Evolutionary conservation across 805 yeast species (phyloP).

Genomic region (Debaryomyces maramus): DNA sequence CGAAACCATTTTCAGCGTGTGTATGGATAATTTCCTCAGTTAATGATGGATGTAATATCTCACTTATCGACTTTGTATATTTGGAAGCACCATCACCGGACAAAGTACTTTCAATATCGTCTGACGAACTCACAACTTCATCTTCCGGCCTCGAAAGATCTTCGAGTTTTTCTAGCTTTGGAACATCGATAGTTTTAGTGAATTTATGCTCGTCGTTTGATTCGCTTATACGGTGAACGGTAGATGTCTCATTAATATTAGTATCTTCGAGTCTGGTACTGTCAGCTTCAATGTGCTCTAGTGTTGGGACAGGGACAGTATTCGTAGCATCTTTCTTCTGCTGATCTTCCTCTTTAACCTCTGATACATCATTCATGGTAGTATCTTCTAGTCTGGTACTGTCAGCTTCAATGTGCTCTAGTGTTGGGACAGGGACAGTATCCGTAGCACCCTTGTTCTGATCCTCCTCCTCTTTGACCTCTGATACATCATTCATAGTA

Average conservation of each 20-base stretch:
- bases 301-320: neutral
- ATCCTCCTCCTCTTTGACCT: slow-evolving; percentile 9
- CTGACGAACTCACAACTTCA: no score
- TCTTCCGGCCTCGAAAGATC: no score
- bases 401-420: slow-evolving; percentile 5
- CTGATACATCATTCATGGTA: neutral
- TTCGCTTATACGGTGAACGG: no score
- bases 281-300: slow-evolving; percentile 5
- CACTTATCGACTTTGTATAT: neutral
- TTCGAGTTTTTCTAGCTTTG: slow-evolving; percentile 7
- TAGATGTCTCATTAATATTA: neutral
- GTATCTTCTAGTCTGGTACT: slow-evolving; percentile 8
- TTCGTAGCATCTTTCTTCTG: slow-evolving; percentile 10
- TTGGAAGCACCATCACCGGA: no score
- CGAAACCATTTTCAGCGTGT: slow-evolving; percentile 15
- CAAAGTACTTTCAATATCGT: no score
- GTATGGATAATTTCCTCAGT: neutral
- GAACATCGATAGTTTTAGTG: neutral
- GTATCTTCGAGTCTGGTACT: slow-evolving; percentile 8
- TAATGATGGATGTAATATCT: neutral
- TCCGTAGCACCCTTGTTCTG: no score
- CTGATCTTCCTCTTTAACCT: slow-evolving; percentile 10
- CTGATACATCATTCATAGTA: neutral
- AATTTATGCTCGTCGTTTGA: no score
- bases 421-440: slow-evolving; percentile 5